Evolutionary conservation across 106 monocot species (phyloP).

Genomic region (Dendrobium huoshanense): DNA sequence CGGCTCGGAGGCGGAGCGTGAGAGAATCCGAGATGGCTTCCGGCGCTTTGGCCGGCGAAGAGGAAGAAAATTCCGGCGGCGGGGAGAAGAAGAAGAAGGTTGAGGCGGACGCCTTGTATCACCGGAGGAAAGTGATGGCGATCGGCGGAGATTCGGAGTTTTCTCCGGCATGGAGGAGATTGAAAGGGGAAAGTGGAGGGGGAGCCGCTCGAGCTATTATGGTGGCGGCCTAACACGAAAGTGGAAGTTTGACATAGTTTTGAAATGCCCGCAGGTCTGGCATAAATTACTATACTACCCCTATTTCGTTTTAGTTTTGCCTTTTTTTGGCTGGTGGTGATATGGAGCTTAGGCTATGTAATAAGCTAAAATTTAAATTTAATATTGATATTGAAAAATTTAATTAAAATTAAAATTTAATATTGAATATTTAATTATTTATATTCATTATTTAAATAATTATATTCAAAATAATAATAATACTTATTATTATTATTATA

Average conservation of each 20-base stretch:
- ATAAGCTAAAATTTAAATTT: too few species aligned
- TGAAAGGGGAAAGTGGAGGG: background rate
- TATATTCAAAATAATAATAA: too few species aligned
- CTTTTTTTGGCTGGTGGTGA: too few species aligned
- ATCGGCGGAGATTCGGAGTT: background rate
- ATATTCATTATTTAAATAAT: too few species aligned
- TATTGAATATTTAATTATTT: too few species aligned
- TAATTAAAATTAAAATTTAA: too few species aligned
- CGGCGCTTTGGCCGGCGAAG: background rate
- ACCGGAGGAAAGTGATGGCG: too few species aligned
- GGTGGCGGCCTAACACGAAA: too few species aligned
- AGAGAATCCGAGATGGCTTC: background rate
- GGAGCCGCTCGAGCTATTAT: background rate
- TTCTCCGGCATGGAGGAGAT: slow-evolving; percentile 1
- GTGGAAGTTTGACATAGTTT: background rate
- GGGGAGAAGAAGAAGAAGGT: background rate
- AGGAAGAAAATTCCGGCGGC: background rate
- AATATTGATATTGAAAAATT: too few species aligned
- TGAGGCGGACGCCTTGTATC: background rate
- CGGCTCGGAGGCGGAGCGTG: slow-evolving; percentile 35
- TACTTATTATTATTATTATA: too few species aligned
- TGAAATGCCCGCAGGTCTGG: background rate
- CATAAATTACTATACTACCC: background rate
- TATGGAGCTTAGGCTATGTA: too few species aligned
- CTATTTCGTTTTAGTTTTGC: background rate